Conservation (phyloP, 73 alveolate genomes). For the Paramecium octaurelia region DNA sequence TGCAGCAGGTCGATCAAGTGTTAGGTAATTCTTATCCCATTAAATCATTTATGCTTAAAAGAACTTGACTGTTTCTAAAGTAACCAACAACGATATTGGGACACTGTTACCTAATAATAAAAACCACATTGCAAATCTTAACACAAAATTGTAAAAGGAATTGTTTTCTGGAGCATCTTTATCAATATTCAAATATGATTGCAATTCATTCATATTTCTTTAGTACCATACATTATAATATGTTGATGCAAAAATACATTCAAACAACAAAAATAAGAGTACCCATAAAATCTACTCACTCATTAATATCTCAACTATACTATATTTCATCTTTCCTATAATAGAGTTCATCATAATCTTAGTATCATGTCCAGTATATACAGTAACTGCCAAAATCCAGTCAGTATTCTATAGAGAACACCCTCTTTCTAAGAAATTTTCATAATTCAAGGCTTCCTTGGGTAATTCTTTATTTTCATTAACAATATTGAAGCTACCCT, state of each 20-base stretch:
- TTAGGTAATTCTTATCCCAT: slow-evolving; percentile 83
- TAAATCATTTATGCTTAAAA: slow-evolving; percentile 86
- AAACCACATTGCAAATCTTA: slow-evolving; percentile 88
- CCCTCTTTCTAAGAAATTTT: slow-evolving; percentile 85
- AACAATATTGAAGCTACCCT: slow-evolving; percentile 45
- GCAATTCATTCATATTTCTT: slow-evolving; percentile 55
- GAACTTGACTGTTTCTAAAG: slow-evolving; percentile 90
- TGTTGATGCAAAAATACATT: slow-evolving; percentile 78
- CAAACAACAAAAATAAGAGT: slow-evolving; percentile 75
- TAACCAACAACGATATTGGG: slow-evolving; percentile 93
- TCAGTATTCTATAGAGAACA: slow-evolving; percentile 89
- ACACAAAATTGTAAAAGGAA: slow-evolving; percentile 56
- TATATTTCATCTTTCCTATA: slow-evolving; percentile 84
- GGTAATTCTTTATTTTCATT: slow-evolving; percentile 14
- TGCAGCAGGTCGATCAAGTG: slow-evolving; percentile 79
- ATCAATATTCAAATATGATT: slow-evolving; percentile 46
- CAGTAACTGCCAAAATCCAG: slow-evolving; percentile 71
- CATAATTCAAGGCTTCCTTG: slow-evolving; percentile 33
- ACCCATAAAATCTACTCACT: slow-evolving; percentile 85
- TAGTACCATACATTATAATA: slow-evolving; percentile 71
- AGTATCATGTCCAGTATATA: slow-evolving; percentile 91
- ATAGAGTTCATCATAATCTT: slow-evolving; percentile 96
- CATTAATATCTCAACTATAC: slow-evolving; percentile 87
- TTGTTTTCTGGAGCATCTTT: slow-evolving; percentile 48
- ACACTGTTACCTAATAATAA: slow-evolving; percentile 86